Conservation (phyloP, 495 filamentous ascomycete species). For the Hamigera avellanea region DNA sequence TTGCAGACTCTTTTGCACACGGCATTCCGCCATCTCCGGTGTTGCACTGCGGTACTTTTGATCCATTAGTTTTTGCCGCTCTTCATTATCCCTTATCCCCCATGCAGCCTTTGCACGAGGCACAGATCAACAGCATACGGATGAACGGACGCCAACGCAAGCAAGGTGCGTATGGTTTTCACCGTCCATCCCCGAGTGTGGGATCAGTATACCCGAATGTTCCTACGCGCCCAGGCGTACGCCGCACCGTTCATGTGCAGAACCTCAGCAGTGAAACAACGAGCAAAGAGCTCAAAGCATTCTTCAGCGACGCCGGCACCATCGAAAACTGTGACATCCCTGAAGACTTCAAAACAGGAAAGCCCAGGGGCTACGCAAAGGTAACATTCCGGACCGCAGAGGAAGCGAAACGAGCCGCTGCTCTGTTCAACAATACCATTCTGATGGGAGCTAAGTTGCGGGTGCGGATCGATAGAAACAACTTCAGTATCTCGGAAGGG, state of each 20-base stretch:
- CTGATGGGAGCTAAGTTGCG: slow-evolving; percentile 16
- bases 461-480: neutral
- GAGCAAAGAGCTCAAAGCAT: slow-evolving; percentile 9
- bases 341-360: slow-evolving; percentile 3
- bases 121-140: neutral
- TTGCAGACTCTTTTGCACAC: slow-evolving; percentile 16
- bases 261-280: slow-evolving; percentile 18
- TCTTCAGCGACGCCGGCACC: slow-evolving; percentile 12
- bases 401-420: slow-evolving; percentile 21
- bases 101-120: slow-evolving; percentile 9
- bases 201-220: no score
- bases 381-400: slow-evolving; percentile 23
- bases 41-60: slow-evolving; percentile 19
- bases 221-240: slow-evolving; percentile 3
- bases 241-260: slow-evolving; percentile 17
- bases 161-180: neutral
- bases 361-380: slow-evolving; percentile 16
- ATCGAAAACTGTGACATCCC: slow-evolving; percentile 21
- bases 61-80: slow-evolving; percentile 19
- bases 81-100: slow-evolving; percentile 23
- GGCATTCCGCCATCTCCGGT: slow-evolving; percentile 21
- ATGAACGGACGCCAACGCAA: slow-evolving; percentile 7
- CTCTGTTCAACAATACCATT: slow-evolving; percentile 18
- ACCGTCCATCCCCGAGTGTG: no score
- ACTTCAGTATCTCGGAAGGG: neutral